phyloP scores from a whole-genome alignment of 2,329 filamentous ascomycete genomes.

The Capronia americana region DNA sequence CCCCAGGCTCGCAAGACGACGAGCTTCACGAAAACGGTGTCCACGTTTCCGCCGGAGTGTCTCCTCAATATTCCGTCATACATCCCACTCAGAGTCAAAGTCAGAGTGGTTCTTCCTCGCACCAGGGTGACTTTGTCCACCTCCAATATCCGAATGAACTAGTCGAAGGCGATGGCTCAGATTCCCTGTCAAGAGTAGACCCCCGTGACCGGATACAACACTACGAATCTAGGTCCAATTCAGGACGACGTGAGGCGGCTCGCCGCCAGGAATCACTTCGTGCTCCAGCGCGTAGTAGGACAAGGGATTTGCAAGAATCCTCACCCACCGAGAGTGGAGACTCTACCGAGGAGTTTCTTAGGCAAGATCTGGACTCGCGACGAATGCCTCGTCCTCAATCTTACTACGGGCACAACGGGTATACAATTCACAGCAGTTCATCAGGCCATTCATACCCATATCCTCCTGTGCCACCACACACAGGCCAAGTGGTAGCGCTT shows the following conservation, averaged over 20 bases:
- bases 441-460: slow-evolving; percentile 48
- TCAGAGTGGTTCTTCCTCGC: slow-evolving; percentile 39
- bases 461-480: slow-evolving; percentile 36
- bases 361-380: slow-evolving; percentile 29
- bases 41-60: slow-evolving; percentile 47
- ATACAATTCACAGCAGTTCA: slow-evolving; percentile 48
- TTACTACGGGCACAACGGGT: slow-evolving; percentile 43
- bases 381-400: slow-evolving; percentile 39
- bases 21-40: slow-evolving; percentile 51
- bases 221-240: slow-evolving; percentile 42
- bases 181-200: slow-evolving; percentile 47
- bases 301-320: slow-evolving; percentile 31
- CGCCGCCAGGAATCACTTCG: slow-evolving; percentile 53
- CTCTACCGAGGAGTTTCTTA: slow-evolving; percentile 66
- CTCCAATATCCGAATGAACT: slow-evolving; percentile 53
- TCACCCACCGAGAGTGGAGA: slow-evolving; percentile 65
- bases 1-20: slow-evolving; percentile 51
- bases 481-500: slow-evolving; percentile 37
- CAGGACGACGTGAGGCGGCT: slow-evolving; percentile 47
- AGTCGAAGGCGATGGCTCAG: slow-evolving; percentile 48
- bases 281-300: slow-evolving; percentile 46
- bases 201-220: slow-evolving; percentile 27
- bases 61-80: slow-evolving; percentile 37
- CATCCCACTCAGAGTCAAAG: slow-evolving; percentile 35
- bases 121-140: slow-evolving; percentile 39